These are phyloP conservation scores for Claviceps digitariae DNA, from an alignment of 2,329 filamentous ascomycete species.

Conservation along the genomic window DNA sequence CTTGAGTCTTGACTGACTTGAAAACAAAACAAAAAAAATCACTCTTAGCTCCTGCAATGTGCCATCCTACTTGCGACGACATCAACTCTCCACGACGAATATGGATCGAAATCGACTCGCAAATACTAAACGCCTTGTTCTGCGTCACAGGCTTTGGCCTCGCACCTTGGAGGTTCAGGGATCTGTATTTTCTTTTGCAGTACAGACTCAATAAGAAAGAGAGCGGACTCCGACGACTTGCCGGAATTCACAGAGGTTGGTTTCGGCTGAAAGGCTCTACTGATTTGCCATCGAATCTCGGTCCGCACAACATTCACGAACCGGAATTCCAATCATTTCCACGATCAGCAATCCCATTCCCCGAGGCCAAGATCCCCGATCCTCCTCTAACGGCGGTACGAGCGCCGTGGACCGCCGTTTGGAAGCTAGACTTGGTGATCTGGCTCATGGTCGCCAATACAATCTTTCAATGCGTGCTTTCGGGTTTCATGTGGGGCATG, in stretches of 20 bases:
- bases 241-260: slow-evolving; percentile 63
- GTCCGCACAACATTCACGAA: slow-evolving; percentile 36
- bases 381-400: slow-evolving; percentile 58
- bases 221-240: slow-evolving; percentile 51
- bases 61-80: slow-evolving; percentile 53
- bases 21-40: neutral
- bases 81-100: slow-evolving; percentile 63
- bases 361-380: slow-evolving; percentile 47
- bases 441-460: slow-evolving; percentile 73
- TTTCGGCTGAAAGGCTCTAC: slow-evolving; percentile 58
- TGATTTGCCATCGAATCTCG: slow-evolving; percentile 37
- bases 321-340: slow-evolving; percentile 25
- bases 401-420: slow-evolving; percentile 51
- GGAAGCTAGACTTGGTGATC: slow-evolving; percentile 70
- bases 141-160: slow-evolving; percentile 78
- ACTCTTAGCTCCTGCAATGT: slow-evolving; percentile 49
- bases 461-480: slow-evolving; percentile 58
- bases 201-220: slow-evolving; percentile 43
- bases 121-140: slow-evolving; percentile 69
- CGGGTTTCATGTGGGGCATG: slow-evolving; percentile 72
- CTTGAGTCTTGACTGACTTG: neutral
- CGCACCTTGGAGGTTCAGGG: slow-evolving; percentile 72
- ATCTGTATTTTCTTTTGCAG: slow-evolving; percentile 58
- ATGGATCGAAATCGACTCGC: slow-evolving; percentile 77
- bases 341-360: slow-evolving; percentile 40